Percentiles rank a stretch among this genome's conserved stretches.
Evolutionary conservation across 768 basidiomycete genomes (phyloP).

Genomic region (Kwoniella mangroviensis): DNA sequence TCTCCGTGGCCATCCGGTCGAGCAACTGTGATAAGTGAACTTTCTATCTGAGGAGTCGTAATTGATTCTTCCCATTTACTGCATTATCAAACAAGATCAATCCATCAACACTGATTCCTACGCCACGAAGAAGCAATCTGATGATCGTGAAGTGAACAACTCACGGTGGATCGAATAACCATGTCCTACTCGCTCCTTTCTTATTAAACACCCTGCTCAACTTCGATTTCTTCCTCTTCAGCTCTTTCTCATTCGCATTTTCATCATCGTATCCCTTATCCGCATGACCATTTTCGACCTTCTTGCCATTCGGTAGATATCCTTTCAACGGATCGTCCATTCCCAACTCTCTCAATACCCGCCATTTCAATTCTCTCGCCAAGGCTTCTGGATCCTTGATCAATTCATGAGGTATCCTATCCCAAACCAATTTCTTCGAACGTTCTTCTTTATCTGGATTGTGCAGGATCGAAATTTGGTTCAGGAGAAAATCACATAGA

Average conservation of each 20-base stretch:
- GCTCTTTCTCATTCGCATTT: slow-evolving; percentile 15
- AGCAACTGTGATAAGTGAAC: background rate
- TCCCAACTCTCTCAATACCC: slow-evolving; percentile 62
- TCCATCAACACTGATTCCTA: background rate
- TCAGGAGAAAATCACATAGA: slow-evolving; percentile 77
- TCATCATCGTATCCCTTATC: too few relatives aligned
- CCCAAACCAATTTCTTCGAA: slow-evolving; percentile 75
- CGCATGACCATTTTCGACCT: background rate
- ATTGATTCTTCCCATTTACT: slow-evolving; percentile 7
- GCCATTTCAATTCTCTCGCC: slow-evolving; percentile 85
- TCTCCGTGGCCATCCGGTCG: slow-evolving; percentile 8
- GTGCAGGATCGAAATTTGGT: slow-evolving; percentile 75
- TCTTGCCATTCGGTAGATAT: background rate
- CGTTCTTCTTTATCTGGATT: slow-evolving; percentile 66
- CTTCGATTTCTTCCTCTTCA: slow-evolving; percentile 20
- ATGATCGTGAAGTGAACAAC: background rate
- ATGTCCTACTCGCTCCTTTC: slow-evolving; percentile 20
- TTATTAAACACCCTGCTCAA: slow-evolving; percentile 8
- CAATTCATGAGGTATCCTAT: slow-evolving; percentile 77
- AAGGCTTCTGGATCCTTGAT: slow-evolving; percentile 80
- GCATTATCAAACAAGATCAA: background rate
- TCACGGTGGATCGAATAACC: slow-evolving; percentile 35
- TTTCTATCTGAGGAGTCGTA: slow-evolving; percentile 3
- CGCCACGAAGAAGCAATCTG: background rate
- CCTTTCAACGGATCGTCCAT: background rate